These are phyloP conservation scores for Tulasnella sp. DNA, from an alignment of 768 basidiomycete species.

Conservation along the genomic window DNA sequence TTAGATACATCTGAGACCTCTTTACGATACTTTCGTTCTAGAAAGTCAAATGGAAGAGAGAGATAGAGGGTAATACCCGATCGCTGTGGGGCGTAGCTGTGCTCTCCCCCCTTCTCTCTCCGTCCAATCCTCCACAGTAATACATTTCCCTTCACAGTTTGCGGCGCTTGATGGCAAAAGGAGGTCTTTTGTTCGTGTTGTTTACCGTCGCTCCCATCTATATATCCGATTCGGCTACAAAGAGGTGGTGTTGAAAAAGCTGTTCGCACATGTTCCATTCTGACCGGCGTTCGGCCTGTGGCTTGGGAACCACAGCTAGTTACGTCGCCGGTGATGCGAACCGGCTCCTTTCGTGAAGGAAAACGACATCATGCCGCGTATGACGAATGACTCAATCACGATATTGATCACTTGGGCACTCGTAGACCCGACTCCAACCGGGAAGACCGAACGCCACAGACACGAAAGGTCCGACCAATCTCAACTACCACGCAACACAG, in stretches of 20 bases:
- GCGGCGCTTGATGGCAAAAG: background rate
- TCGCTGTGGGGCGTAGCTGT: no score
- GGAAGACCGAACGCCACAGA: background rate
- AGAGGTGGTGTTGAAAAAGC: background rate
- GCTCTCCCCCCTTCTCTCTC: no score
- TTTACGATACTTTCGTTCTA: no score
- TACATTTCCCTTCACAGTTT: background rate
- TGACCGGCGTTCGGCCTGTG: background rate
- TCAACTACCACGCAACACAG: background rate
- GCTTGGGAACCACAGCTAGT: background rate
- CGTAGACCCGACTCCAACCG: background rate
- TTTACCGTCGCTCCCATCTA: background rate
- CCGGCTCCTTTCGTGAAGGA: background rate
- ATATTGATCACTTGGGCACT: background rate
- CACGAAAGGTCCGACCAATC: background rate
- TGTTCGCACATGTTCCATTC: background rate
- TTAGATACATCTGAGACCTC: background rate
- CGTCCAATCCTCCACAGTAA: no score
- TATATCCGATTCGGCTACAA: constrained; percentile 4
- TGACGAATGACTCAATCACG: background rate
- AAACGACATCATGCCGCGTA: background rate
- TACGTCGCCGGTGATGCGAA: background rate
- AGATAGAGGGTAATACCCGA: no score
- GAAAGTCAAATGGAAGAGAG: no score
- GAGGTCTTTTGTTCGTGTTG: no score